Percentiles rank a stretch among this genome's conserved stretches.
phyloP scores from a whole-genome alignment of 768 basidiomycete genomes.

The Mycena filopes region DNA sequence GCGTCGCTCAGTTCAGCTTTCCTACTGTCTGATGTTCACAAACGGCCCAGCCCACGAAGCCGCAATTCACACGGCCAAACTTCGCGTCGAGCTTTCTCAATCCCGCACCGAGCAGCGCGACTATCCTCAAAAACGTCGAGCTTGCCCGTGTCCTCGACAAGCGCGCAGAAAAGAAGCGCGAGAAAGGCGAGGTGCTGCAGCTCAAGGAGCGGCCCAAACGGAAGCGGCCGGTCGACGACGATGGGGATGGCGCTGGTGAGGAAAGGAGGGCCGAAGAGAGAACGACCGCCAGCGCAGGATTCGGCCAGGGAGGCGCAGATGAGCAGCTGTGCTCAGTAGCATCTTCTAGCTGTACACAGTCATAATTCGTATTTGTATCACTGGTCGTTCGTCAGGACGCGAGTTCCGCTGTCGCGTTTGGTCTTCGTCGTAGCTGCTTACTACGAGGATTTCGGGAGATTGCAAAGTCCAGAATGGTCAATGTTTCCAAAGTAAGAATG shows the following conservation, averaged over 20 bases:
- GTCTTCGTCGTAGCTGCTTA: no score
- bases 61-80: constrained; percentile 84
- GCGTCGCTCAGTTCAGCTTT: constrained; percentile 45
- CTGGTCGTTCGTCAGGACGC: no score
- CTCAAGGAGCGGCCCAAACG: constrained; percentile 50
- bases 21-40: neutral
- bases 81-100: constrained; percentile 92
- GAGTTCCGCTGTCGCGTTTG: no score
- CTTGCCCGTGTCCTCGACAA: constrained; percentile 88
- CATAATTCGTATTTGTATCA: no score
- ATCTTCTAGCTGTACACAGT: constrained; percentile 19
- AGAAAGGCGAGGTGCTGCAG: constrained; percentile 64
- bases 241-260: constrained; percentile 27
- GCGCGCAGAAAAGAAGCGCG: constrained; percentile 73
- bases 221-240: constrained; percentile 36
- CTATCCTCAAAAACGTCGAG: constrained; percentile 94
- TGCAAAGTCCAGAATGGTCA: no score
- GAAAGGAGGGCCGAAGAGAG: constrained; percentile 17
- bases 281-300: constrained; percentile 4
- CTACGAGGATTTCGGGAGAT: no score
- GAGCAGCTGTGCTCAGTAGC: constrained; percentile 25
- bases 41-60: constrained; percentile 84
- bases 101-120: constrained; percentile 90
- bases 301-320: constrained; percentile 23
- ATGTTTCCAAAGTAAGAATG: neutral